Percentiles rank a stretch among this genome's conserved stretches.
Evolutionary conservation across 176 grass and related monocot species (phyloP).

Genomic region (Eragrostis nindensis): DNA sequence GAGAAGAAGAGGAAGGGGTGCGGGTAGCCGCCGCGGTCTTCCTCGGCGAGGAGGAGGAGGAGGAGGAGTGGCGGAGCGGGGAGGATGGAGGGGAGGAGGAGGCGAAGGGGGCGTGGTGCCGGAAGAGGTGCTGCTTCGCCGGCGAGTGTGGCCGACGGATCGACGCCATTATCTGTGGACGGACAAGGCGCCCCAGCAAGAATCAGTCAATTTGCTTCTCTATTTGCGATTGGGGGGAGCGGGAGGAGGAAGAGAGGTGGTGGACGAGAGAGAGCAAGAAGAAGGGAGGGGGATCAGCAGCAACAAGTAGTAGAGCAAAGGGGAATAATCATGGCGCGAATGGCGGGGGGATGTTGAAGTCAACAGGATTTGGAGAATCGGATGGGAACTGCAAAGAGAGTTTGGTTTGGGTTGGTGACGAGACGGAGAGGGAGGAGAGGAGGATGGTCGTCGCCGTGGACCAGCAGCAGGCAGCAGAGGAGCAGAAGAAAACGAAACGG

Average conservation of each 20-base stretch:
- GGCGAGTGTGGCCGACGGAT: slow-evolving; percentile 71
- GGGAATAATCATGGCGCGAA: slow-evolving; percentile 39
- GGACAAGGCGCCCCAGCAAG: too few relatives aligned
- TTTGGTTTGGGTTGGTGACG: slow-evolving; percentile 44
- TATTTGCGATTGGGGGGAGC: too few relatives aligned
- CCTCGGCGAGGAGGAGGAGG: slow-evolving; percentile 30
- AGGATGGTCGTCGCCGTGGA: background rate
- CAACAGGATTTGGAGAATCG: too few relatives aligned
- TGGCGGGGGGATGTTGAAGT: slow-evolving; percentile 50
- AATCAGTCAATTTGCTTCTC: too few relatives aligned
- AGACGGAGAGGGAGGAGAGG: background rate
- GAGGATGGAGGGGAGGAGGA: slow-evolving; percentile 46
- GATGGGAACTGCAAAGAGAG: background rate
- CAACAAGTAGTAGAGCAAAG: background rate
- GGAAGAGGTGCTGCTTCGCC: slow-evolving; percentile 58
- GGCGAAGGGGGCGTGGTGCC: slow-evolving; percentile 39
- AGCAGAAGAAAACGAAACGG: background rate
- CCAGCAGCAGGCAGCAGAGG: background rate
- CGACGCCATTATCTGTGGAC: slow-evolving; percentile 44
- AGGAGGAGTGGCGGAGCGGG: slow-evolving; percentile 53
- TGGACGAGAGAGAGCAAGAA: too few relatives aligned
- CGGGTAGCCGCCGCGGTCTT: slow-evolving; percentile 9
- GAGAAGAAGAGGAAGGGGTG: slow-evolving; percentile 43
- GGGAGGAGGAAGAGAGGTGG: too few relatives aligned
- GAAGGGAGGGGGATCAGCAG: background rate